A percentile compares a stretch with the other conserved stretches of the same genome.
Conservation (phyloP, 192 early-diverging fungal genomes). For the Coemansia sp. region DNA sequence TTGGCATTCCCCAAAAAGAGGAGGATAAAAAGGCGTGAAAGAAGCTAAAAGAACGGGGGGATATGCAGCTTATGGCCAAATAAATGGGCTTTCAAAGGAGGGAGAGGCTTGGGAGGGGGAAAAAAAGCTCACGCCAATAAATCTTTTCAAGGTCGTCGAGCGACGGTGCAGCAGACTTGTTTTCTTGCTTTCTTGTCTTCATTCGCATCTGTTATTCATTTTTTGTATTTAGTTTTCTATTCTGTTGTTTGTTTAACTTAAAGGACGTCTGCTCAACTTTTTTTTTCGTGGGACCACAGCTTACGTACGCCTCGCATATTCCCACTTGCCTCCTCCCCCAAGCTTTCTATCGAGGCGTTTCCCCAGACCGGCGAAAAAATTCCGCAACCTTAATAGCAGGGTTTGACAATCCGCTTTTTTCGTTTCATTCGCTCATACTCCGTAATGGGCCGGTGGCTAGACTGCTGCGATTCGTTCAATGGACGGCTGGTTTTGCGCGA, state of each 20-base stretch:
- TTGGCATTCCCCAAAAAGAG: background rate
- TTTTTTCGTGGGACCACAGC: background rate
- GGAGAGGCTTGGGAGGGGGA: background rate
- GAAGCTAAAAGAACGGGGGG: background rate
- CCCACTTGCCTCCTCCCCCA: background rate
- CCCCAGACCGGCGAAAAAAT: background rate
- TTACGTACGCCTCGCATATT: background rate
- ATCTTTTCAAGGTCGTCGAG: background rate
- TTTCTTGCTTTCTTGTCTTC: background rate
- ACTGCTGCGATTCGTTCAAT: background rate
- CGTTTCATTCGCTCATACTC: background rate
- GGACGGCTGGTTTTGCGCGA: conserved; percentile 15
- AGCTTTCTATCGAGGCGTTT: conserved; percentile 3
- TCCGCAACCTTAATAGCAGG: background rate
- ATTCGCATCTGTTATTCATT: background rate
- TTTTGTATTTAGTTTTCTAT: background rate
- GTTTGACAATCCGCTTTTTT: background rate
- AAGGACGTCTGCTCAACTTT: background rate
- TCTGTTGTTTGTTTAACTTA: background rate
- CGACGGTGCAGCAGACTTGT: background rate
- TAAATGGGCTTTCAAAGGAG: background rate
- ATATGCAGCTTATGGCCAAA: background rate
- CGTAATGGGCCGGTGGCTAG: background rate
- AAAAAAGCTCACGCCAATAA: background rate
- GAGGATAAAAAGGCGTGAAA: background rate